phyloP scores from a whole-genome alignment of 192 early-diverging fungal genomes.

The Mortierella claussenii region DNA sequence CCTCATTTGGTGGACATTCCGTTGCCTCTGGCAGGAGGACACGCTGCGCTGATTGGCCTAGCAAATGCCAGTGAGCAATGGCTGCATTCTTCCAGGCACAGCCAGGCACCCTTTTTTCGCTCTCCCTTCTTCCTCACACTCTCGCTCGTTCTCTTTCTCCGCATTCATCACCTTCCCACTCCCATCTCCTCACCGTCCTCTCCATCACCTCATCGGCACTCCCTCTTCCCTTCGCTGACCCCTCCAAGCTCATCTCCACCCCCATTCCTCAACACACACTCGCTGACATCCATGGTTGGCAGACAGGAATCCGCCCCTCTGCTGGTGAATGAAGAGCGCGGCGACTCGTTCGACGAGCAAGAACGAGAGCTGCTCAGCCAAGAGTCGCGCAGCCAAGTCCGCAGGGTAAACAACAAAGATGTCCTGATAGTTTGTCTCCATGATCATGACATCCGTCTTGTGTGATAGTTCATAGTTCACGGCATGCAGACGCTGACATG shows the following conservation, averaged over 20 bases:
- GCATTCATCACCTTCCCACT: background rate
- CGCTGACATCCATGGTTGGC: slow-evolving; percentile 1
- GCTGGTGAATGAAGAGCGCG: slow-evolving; percentile 36
- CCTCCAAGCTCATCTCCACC: no score
- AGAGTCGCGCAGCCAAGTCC: slow-evolving; percentile 30
- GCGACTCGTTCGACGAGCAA: slow-evolving; percentile 40
- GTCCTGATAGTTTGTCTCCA: background rate
- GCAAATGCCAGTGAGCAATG: no score
- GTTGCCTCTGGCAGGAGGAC: no score
- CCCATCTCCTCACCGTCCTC: background rate
- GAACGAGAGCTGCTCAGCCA: slow-evolving; percentile 38
- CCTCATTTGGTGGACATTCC: no score
- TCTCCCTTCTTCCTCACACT: background rate
- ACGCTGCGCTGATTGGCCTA: no score
- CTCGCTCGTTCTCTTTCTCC: background rate
- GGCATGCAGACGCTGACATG: no score
- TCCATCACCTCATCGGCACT: background rate
- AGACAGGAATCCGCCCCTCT: slow-evolving; percentile 27
- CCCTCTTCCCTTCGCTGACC: background rate
- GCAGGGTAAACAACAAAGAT: slow-evolving; percentile 18
- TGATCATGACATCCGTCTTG: no score
- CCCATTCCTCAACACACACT: background rate
- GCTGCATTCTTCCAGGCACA: no score
- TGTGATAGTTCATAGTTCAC: no score
- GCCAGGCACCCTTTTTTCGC: background rate